These are phyloP conservation scores for Lyophyllum semitale DNA, from an alignment of 768 basidiomycete species.

Conservation along the genomic window DNA sequence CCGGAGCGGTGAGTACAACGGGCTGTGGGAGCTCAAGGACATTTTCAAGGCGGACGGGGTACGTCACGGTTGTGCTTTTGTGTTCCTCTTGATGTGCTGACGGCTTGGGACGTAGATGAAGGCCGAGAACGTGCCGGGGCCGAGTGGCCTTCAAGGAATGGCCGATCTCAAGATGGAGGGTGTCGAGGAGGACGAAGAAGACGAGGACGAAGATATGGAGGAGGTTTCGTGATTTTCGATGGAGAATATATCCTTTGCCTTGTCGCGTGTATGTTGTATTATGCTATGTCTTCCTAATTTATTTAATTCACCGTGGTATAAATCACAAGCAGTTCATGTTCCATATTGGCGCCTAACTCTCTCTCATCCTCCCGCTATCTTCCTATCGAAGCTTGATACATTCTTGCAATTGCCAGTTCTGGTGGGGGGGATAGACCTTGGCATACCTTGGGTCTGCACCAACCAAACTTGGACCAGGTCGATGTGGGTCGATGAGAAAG, in stretches of 20 bases:
- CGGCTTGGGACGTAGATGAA: slow-evolving; percentile 36
- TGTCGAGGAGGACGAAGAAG: slow-evolving; percentile 59
- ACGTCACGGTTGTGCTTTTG: slow-evolving; percentile 21
- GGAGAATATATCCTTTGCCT: background rate
- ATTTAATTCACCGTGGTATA: background rate
- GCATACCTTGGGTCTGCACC: too few species aligned
- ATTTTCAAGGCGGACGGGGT: slow-evolving; percentile 70
- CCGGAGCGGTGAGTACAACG: slow-evolving; percentile 79
- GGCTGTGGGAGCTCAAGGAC: slow-evolving; percentile 78
- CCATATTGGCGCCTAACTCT: too few species aligned
- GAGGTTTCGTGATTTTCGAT: slow-evolving; percentile 52
- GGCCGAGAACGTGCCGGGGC: slow-evolving; percentile 44
- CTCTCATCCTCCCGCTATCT: too few species aligned
- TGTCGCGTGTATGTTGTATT: background rate
- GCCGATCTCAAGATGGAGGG: slow-evolving; percentile 53
- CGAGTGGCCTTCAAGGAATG: slow-evolving; percentile 28
- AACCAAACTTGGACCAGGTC: too few species aligned
- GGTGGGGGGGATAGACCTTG: too few species aligned
- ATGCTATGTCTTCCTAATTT: background rate
- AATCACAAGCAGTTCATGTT: too few species aligned
- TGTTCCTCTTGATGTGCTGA: background rate
- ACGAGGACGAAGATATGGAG: slow-evolving; percentile 72
- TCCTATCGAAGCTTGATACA: too few species aligned
- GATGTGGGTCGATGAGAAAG: too few species aligned
- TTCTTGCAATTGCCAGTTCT: too few species aligned